Conservation (phyloP, 768 basidiomycete species). For the Tephrocybe sp. region DNA sequence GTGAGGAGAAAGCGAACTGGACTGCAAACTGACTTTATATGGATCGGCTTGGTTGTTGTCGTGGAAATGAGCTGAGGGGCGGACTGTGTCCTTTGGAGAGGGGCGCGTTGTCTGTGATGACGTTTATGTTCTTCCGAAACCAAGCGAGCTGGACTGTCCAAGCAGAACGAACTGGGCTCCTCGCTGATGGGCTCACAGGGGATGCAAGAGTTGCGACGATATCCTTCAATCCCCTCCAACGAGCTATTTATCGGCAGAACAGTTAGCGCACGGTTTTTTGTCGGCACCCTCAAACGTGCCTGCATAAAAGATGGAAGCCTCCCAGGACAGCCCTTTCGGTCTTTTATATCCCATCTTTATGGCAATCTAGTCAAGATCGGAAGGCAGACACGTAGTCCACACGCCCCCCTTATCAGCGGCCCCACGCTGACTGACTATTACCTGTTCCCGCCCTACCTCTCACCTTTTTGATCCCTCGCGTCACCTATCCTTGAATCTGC, state of each 20-base stretch:
- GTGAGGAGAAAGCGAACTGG: slow-evolving; percentile 17
- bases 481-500: slow-evolving; percentile 7
- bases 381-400: slow-evolving; percentile 10
- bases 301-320: slow-evolving; percentile 31
- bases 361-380: slow-evolving; percentile 24
- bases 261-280: slow-evolving; percentile 15
- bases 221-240: neutral
- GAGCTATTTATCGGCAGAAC: slow-evolving; percentile 21
- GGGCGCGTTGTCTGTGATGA: slow-evolving; percentile 56
- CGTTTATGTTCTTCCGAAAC: slow-evolving; percentile 40
- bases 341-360: slow-evolving; percentile 34
- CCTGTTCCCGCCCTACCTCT: slow-evolving; percentile 7
- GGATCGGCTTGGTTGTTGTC: slow-evolving; percentile 37
- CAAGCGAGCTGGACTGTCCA: slow-evolving; percentile 24
- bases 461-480: slow-evolving; percentile 10
- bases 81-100: slow-evolving; percentile 45
- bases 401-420: slow-evolving; percentile 32
- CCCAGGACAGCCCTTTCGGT: slow-evolving; percentile 28
- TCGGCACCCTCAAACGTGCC: slow-evolving; percentile 40
- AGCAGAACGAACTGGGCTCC: slow-evolving; percentile 41
- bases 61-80: slow-evolving; percentile 64
- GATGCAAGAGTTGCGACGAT: slow-evolving; percentile 31
- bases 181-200: slow-evolving; percentile 48
- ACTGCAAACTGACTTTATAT: slow-evolving; percentile 33
- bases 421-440: slow-evolving; percentile 16